phyloP scores from a whole-genome alignment of 305 asterid species.

The Fraxinus sp. region DNA sequence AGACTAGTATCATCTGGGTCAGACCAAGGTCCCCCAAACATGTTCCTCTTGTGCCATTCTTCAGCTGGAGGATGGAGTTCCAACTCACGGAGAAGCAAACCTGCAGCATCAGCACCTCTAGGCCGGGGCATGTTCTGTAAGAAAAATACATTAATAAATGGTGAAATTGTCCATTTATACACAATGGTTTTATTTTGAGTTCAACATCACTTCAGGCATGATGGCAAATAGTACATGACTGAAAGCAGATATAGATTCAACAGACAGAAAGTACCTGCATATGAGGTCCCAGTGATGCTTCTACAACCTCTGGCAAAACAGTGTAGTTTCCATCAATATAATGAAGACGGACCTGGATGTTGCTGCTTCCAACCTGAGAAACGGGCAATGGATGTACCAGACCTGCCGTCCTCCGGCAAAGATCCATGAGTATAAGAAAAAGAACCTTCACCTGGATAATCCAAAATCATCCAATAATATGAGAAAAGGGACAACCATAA shows the following conservation, averaged over 20 bases:
- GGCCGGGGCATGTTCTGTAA: slow-evolving; percentile 98
- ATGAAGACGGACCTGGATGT: slow-evolving; percentile 92
- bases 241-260: slow-evolving; percentile 9
- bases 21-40: slow-evolving; percentile 98
- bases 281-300: slow-evolving; percentile 98
- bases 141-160: slow-evolving; percentile 9
- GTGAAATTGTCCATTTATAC: slow-evolving; percentile 3
- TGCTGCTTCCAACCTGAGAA: slow-evolving; percentile 95
- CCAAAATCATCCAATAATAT: slow-evolving; percentile 15
- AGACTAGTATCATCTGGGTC: slow-evolving; percentile 62
- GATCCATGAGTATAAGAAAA: slow-evolving; percentile 94
- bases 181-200: background rate
- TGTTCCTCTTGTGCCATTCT: slow-evolving; percentile 97
- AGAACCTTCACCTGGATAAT: slow-evolving; percentile 89
- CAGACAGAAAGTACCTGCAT: slow-evolving; percentile 70
- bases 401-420: slow-evolving; percentile 87
- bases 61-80: slow-evolving; percentile 99
- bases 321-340: slow-evolving; percentile 94
- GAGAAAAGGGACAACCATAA: background rate
- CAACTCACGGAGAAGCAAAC: slow-evolving; percentile 88
- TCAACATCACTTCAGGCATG: slow-evolving; percentile 1
- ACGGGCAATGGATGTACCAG: slow-evolving; percentile 80
- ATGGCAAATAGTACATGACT: slow-evolving; percentile 11
- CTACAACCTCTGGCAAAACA: slow-evolving; percentile 94
- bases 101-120: slow-evolving; percentile 99